Evolutionary conservation across 805 yeast species (phyloP).

Genomic region (Hanseniaspora guilliermondii): DNA sequence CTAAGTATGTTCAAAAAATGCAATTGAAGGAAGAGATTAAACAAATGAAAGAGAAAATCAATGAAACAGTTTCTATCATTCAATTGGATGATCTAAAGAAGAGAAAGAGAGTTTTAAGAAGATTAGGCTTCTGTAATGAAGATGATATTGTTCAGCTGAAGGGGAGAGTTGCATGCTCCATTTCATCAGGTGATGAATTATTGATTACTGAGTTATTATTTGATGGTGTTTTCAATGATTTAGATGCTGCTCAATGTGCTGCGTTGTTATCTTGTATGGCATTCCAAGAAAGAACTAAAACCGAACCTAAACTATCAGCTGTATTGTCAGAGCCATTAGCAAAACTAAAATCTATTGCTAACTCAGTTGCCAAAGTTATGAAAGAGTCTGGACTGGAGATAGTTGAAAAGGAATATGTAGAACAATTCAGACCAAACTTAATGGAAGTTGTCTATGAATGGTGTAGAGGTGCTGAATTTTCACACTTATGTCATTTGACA

Average conservation of each 20-base stretch:
- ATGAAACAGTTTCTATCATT: conserved; percentile 78
- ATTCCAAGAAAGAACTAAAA: conserved; percentile 90
- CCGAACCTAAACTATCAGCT: conserved; percentile 70
- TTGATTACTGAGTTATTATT: conserved; percentile 82
- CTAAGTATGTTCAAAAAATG: conserved; percentile 53
- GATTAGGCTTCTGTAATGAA: conserved; percentile 78
- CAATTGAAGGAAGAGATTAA: conserved; percentile 48
- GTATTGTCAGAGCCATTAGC: conserved; percentile 88
- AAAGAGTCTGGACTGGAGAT: conserved; percentile 83
- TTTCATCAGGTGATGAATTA: conserved; percentile 76
- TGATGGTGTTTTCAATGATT: conserved; percentile 86
- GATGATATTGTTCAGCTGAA: conserved; percentile 86
- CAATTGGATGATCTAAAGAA: conserved; percentile 89
- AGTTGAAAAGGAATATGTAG: conserved; percentile 84
- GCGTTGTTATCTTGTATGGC: conserved; percentile 88
- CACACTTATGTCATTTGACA: conserved; percentile 96
- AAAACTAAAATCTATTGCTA: conserved; percentile 80
- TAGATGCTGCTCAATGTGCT: conserved; percentile 82
- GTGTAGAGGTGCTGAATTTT: conserved; percentile 93
- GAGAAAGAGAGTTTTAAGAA: conserved; percentile 82
- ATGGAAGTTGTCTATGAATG: conserved; percentile 96
- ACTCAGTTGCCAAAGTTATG: conserved; percentile 75
- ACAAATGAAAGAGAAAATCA: conserved; percentile 48
- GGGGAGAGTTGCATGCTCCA: conserved; percentile 96
- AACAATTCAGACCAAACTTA: conserved; percentile 77